Evolutionary conservation across 2,329 filamentous ascomycete genomes (phyloP).

Genomic region (Aspergillus ochraceoroseus): DNA sequence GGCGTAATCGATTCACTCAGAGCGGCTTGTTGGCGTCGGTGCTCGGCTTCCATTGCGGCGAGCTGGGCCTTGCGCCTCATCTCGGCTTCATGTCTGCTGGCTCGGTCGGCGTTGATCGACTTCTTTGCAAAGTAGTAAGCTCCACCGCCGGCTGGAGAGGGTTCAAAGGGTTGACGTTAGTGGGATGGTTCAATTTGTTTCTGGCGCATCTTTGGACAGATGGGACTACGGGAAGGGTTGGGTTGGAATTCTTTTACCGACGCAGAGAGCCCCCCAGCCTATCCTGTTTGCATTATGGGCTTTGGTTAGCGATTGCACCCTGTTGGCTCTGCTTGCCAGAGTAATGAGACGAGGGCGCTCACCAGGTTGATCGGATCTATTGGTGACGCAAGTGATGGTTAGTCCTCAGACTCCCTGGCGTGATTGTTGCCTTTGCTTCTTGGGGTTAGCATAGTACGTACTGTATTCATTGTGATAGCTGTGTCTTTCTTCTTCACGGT

Average conservation of each 20-base stretch:
- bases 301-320: conserved; percentile 9
- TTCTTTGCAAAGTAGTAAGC: conserved; percentile 96
- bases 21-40: conserved; percentile 31
- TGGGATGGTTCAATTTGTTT: not conserved
- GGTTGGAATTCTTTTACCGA: no score
- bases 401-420: no score
- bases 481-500: not conserved
- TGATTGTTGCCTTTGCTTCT: not conserved
- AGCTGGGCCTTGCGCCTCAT: conserved; percentile 54
- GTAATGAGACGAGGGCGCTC: conserved; percentile 33
- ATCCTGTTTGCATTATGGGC: conserved; percentile 56
- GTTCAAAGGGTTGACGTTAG: conserved; percentile 5
- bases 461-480: conserved; percentile 49
- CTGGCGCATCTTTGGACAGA: no score
- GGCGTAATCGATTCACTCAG: conserved; percentile 16
- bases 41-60: conserved; percentile 34
- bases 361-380: conserved; percentile 58
- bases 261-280: conserved; percentile 85
- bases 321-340: not conserved
- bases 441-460: conserved; percentile 30
- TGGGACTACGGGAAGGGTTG: no score
- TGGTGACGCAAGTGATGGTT: no score
- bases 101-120: conserved; percentile 86
- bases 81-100: conserved; percentile 63
- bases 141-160: conserved; percentile 66